Evolutionary conservation across 192 early-diverging fungal genomes (phyloP).

Genomic region (Neocallimastix lanati): DNA sequence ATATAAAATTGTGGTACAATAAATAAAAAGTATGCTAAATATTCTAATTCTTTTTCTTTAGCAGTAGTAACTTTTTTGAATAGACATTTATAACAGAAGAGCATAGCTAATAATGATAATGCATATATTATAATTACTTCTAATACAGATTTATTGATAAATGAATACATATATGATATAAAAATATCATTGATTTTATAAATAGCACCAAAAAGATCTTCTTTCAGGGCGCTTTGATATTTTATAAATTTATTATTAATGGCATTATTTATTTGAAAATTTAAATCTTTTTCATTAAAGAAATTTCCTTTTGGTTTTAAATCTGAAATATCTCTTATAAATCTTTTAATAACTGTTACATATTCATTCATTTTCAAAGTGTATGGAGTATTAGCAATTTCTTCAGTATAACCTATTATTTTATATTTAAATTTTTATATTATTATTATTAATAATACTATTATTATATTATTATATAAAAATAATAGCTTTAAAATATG

Average conservation of each 20-base stretch:
- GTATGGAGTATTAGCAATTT: background rate
- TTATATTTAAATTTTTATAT: background rate
- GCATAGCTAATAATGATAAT: background rate
- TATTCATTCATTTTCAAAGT: background rate
- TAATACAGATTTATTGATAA: background rate
- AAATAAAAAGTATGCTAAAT: background rate
- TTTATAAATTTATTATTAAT: background rate
- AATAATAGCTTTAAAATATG: too few relatives aligned
- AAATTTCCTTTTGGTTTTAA: background rate
- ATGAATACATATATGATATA: background rate
- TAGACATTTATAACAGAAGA: background rate
- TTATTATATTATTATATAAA: too few relatives aligned
- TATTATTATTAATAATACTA: too few relatives aligned
- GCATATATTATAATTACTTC: background rate
- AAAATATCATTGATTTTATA: background rate
- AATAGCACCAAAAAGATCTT: background rate
- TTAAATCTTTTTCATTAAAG: background rate
- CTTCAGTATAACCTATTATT: background rate
- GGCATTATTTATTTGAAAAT: background rate
- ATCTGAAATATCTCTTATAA: background rate
- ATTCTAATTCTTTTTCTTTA: background rate
- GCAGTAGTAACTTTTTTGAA: background rate
- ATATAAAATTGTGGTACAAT: background rate
- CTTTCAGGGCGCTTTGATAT: background rate
- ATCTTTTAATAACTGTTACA: background rate